Conservation (phyloP, 1,139 yeast genomes). For the Hanseniaspora uvarum region DNA sequence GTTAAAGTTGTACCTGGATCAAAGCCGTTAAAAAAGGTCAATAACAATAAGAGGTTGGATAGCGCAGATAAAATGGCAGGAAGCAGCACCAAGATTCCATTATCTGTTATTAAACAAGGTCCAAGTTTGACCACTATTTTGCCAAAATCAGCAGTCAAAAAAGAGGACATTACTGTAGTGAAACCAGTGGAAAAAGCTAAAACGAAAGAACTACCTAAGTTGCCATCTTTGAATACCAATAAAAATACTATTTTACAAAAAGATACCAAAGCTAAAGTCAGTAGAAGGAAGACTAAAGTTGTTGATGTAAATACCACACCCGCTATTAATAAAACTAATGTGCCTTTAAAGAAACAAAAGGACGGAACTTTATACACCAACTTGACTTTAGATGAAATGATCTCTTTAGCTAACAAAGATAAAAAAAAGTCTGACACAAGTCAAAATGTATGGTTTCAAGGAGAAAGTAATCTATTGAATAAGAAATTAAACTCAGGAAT, state of each 20-base stretch:
- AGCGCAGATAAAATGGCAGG: background rate
- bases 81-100: background rate
- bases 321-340: background rate
- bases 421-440: background rate
- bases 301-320: background rate
- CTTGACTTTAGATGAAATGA: slow-evolving; percentile 11
- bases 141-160: background rate
- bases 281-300: background rate
- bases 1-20: slow-evolving; percentile 10
- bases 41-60: background rate
- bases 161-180: background rate
- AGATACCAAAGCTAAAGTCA: background rate
- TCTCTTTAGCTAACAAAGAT: slow-evolving; percentile 1
- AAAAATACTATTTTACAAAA: background rate
- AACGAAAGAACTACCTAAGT: background rate
- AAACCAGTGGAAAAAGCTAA: background rate
- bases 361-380: slow-evolving; percentile 1
- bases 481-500: background rate
- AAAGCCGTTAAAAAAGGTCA: background rate
- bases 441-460: slow-evolving; percentile 11
- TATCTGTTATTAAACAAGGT: background rate
- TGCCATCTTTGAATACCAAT: background rate
- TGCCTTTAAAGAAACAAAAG: background rate
- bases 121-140: background rate
- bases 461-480: background rate